Base-by-base conservation (phyloP, 2,329 filamentous ascomycete genomes). In the Rutstroemia sp. region DNA sequence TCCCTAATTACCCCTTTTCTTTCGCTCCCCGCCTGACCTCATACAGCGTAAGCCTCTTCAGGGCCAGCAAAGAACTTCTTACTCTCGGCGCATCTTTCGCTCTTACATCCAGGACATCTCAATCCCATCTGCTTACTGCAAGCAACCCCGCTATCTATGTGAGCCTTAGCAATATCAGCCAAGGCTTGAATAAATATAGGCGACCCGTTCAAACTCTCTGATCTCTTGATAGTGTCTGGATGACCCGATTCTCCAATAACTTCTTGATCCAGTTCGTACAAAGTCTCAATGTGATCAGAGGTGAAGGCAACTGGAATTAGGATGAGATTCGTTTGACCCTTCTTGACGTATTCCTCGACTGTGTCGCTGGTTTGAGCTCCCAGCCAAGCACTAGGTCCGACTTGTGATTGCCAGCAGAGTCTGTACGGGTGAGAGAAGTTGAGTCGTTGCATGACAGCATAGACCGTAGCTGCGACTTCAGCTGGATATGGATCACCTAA, bases 241-340 rank as follows among this genome's bases (percentile, higher is more conserved):
- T 88, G 82, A 14, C 87, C 85, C 1, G 82, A 90, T 72, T 95
- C 92, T 57, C 90, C 88, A 67, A 99, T 97, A 41, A 99, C 90
- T 73, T 99, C 94, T 66, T 90, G 79, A 71, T 99, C 94, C 52
- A 99, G 77, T 72, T 99, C 94, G 70, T 87, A 97, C 0, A 99
- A 77, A 0, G 94, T 99, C 75, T 99, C 94, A 64, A 99, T 99
- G 70, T 99, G 94, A 67, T 99, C 94, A n/a, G 90, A 95, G 0
- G 94, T 99, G 71, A 99, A 99, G 5, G 94, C 94, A 62, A 99
- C 95, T 0, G 94, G 94, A 56, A 99, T 90, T 6, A 99, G 78
- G 1, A 96, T 79, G 54, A 99, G 78, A 69, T 99, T 91, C 55
- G 86, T 95, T 68, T 96, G 89, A 0, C 92, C 94, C 72, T 94